These are phyloP conservation scores for Nicotiana attenuata DNA, from an alignment of 257 asterid genomes.

Conservation along the genomic window DNA sequence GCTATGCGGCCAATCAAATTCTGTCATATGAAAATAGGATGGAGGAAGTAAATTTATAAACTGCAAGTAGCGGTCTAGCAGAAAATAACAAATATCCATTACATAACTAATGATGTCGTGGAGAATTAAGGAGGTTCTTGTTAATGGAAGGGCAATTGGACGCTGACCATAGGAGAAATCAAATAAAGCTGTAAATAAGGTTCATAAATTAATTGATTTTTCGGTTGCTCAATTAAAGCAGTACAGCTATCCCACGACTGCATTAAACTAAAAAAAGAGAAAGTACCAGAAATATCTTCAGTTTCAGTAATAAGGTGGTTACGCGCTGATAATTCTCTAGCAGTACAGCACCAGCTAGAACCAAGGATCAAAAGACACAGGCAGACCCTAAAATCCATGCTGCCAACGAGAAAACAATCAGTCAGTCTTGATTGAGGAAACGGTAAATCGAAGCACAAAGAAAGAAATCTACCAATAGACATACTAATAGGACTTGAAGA, in stretches of 20 bases:
- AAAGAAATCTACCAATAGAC: not conserved
- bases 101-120: not conserved
- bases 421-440: not conserved
- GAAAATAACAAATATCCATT: not conserved
- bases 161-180: not conserved
- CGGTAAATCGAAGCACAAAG: not conserved
- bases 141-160: not conserved
- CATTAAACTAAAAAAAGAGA: not conserved
- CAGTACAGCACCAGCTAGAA: conserved; percentile 51
- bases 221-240: not conserved
- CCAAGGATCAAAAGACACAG: conserved; percentile 38
- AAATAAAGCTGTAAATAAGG: not conserved
- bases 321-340: conserved; percentile 47
- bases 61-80: not conserved
- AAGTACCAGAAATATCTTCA: conserved; percentile 35
- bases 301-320: conserved; percentile 4
- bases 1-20: not conserved
- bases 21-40: not conserved
- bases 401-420: conserved; percentile 26
- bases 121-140: not conserved
- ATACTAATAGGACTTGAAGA: not conserved
- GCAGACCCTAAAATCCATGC: conserved; percentile 67
- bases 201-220: not conserved
- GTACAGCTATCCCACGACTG: not conserved
- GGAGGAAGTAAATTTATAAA: not conserved